A percentile compares a stretch with the other conserved stretches of the same genome.
phyloP scores from a whole-genome alignment of 768 basidiomycete species.

The Albatrellus ellisii region DNA sequence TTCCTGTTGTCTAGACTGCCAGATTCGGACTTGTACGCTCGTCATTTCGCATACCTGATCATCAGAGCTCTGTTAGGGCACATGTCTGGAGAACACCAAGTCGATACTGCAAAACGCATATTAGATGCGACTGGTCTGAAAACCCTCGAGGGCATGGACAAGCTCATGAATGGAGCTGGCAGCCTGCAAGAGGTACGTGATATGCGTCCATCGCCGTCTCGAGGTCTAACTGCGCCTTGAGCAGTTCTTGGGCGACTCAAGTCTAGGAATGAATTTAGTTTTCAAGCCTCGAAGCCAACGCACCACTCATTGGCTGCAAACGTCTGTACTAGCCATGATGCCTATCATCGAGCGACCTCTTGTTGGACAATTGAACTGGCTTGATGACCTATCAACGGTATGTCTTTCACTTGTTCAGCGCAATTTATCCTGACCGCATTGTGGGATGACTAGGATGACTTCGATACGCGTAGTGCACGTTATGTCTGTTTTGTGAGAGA shows the following conservation, averaged over 20 bases:
- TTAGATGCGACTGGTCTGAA: constrained; percentile 34
- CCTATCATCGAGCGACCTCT: constrained; percentile 35
- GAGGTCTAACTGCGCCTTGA: not conserved
- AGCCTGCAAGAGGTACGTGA: constrained; percentile 19
- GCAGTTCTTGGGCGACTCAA: constrained; percentile 32
- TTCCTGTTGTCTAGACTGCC: constrained; percentile 39
- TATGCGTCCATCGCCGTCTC: not conserved
- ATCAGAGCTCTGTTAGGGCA: constrained; percentile 45
- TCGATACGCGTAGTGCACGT: constrained; percentile 17
- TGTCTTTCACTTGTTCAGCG: not conserved
- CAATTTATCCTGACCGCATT: not conserved
- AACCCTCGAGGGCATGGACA: constrained; percentile 31
- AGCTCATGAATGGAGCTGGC: constrained; percentile 19
- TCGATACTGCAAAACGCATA: constrained; percentile 37
- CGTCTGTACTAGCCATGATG: constrained; percentile 39
- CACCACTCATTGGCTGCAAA: constrained; percentile 44
- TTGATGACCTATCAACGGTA: constrained; percentile 17
- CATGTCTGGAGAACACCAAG: constrained; percentile 43
- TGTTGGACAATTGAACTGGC: constrained; percentile 36
- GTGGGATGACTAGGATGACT: not conserved
- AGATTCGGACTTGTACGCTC: constrained; percentile 35
- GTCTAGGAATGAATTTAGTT: constrained; percentile 35
- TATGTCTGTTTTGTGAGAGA: constrained; percentile 51
- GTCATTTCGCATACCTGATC: constrained; percentile 47
- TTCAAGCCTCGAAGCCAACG: constrained; percentile 46